A percentile compares a stretch with the other conserved stretches of the same genome.
Evolutionary conservation across 2,329 filamentous ascomycete species (phyloP).

Genomic region (Stemphylium vesicarium): DNA sequence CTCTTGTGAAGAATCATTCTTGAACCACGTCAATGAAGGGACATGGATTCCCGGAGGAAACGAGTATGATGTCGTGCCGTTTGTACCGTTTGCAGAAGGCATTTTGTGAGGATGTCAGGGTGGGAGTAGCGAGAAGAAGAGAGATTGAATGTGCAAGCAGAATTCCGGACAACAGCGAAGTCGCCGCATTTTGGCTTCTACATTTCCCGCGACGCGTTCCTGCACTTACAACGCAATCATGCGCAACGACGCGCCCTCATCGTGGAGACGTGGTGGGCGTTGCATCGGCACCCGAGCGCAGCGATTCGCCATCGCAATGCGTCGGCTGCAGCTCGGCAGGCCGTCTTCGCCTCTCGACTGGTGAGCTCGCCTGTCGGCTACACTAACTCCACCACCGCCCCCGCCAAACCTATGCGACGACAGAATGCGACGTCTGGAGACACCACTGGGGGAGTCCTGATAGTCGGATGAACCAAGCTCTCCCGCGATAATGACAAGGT

Average conservation of each 20-base stretch:
- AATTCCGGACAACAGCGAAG: constrained; percentile 2
- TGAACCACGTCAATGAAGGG: constrained; percentile 64
- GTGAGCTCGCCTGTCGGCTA: constrained; percentile 7
- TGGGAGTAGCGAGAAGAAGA: neutral
- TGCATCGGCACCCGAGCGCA: neutral
- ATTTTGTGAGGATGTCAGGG: constrained; percentile 20
- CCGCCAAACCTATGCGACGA: constrained; percentile 19
- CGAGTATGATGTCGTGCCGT: constrained; percentile 40
- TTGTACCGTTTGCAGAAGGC: constrained; percentile 41
- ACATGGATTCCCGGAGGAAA: constrained; percentile 63
- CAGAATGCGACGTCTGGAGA: constrained; percentile 22
- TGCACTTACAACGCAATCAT: constrained; percentile 21
- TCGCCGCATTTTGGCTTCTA: constrained; percentile 22
- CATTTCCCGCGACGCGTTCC: constrained; percentile 25
- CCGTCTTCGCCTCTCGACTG: neutral
- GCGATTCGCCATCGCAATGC: constrained; percentile 15
- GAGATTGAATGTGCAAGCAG: too few species aligned
- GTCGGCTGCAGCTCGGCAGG: constrained; percentile 1
- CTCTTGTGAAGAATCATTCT: constrained; percentile 55
- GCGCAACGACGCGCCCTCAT: constrained; percentile 2
- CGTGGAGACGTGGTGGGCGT: constrained; percentile 2
- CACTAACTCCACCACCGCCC: constrained; percentile 6
- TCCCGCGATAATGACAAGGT: constrained; percentile 16
- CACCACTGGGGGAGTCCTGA: constrained; percentile 21
- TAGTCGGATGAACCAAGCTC: constrained; percentile 21